A percentile compares a stretch with the other conserved stretches of the same genome.
Conservation (phyloP, 345 rosid genomes). For the Hirschfeldia incana region DNA sequence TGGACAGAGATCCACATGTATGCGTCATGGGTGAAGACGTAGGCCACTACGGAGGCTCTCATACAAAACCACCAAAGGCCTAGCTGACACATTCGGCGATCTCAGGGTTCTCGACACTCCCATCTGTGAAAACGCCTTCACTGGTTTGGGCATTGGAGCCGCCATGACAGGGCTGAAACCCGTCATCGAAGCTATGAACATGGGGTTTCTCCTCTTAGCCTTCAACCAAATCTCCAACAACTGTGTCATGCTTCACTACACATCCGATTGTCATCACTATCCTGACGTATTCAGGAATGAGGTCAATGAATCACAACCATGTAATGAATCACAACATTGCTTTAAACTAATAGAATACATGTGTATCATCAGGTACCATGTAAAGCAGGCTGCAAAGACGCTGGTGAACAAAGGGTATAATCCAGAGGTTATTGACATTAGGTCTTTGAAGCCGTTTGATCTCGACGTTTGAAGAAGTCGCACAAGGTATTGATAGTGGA, state of each 20-base stretch:
- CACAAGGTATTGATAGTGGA: slow-evolving; percentile 89
- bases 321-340: background rate
- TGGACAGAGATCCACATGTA: slow-evolving; percentile 85
- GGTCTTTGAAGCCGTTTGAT: slow-evolving; percentile 91
- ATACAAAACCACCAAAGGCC: slow-evolving; percentile 79
- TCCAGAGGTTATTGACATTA: slow-evolving; percentile 92
- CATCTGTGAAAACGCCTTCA: slow-evolving; percentile 93
- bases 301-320: slow-evolving; percentile 45
- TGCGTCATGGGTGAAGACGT: slow-evolving; percentile 99
- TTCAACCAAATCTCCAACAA: slow-evolving; percentile 98
- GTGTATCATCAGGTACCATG: slow-evolving; percentile 69
- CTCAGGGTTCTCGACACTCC: slow-evolving; percentile 97
- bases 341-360: background rate
- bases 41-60: slow-evolving; percentile 96
- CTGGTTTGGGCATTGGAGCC: slow-evolving; percentile 97
- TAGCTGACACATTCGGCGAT: slow-evolving; percentile 79
- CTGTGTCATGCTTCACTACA: slow-evolving; percentile 98
- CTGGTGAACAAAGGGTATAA: slow-evolving; percentile 89
- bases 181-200: slow-evolving; percentile 89
- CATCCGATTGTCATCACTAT: slow-evolving; percentile 50
- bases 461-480: slow-evolving; percentile 72
- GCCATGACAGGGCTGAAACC: slow-evolving; percentile 96
- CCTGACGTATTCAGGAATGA: slow-evolving; percentile 84
- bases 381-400: slow-evolving; percentile 94
- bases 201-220: slow-evolving; percentile 97